A percentile compares a stretch with the other conserved stretches of the same genome.
Evolutionary conservation across 169 alveolate species (phyloP).

Genomic region (Plasmodium gonderi): DNA sequence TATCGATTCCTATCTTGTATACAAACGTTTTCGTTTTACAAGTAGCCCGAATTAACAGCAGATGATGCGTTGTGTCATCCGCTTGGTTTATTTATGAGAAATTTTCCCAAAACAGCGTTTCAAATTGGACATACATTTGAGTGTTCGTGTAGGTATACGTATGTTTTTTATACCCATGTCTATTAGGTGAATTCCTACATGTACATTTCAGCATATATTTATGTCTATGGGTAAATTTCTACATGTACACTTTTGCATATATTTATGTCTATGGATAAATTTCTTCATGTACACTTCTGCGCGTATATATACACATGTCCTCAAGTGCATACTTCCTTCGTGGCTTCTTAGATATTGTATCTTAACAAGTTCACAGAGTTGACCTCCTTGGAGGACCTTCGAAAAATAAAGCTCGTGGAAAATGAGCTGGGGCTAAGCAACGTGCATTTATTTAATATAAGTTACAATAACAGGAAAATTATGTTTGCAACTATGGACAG

Average conservation of each 20-base stretch:
- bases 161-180: too few species aligned
- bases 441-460: constrained; percentile 36
- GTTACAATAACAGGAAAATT: constrained; percentile 55
- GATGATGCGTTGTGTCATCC: too few species aligned
- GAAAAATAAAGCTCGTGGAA: constrained; percentile 35
- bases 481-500: constrained; percentile 49
- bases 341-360: constrained; percentile 35
- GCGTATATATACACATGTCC: not conserved
- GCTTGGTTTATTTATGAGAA: too few species aligned
- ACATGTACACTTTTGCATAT: not conserved
- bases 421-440: constrained; percentile 45
- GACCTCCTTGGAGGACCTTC: constrained; percentile 61
- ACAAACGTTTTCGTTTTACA: too few species aligned
- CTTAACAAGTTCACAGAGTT: constrained; percentile 62
- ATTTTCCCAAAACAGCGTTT: too few species aligned
- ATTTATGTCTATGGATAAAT: not conserved
- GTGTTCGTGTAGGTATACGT: too few species aligned
- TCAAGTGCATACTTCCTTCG: not conserved
- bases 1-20: too few species aligned
- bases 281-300: not conserved
- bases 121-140: too few species aligned
- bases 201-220: too few species aligned
- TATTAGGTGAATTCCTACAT: too few species aligned
- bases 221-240: too few species aligned
- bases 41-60: too few species aligned